These are phyloP conservation scores for Colletotrichum lini DNA, from an alignment of 2,329 filamentous ascomycete genomes.

Conservation along the genomic window DNA sequence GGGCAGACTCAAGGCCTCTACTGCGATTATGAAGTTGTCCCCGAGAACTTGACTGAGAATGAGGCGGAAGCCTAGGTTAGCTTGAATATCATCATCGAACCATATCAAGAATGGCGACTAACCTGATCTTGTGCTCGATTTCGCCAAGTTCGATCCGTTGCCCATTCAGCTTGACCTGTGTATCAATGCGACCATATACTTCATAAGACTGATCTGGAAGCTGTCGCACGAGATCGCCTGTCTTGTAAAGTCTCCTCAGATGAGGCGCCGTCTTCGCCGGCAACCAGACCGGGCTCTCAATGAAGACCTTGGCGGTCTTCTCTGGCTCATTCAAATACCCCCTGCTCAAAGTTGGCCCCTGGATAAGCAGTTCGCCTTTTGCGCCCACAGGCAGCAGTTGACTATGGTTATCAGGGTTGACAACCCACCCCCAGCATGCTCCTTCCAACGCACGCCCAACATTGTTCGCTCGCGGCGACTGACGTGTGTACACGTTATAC, in stretches of 20 bases:
- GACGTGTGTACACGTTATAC: conserved; percentile 45
- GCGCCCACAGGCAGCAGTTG: conserved; percentile 67
- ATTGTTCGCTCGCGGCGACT: conserved; percentile 58
- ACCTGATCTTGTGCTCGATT: conserved; percentile 38
- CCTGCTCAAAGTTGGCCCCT: conserved; percentile 66
- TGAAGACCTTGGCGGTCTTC: conserved; percentile 62
- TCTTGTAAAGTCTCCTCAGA: conserved; percentile 56
- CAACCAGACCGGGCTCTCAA: conserved; percentile 57
- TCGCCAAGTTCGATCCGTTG: conserved; percentile 46
- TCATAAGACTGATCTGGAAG: conserved; percentile 37
- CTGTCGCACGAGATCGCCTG: conserved; percentile 57
- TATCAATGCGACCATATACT: conserved; percentile 43
- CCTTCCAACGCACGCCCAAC: conserved; percentile 64
- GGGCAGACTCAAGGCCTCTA: neutral
- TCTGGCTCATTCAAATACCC: conserved; percentile 64
- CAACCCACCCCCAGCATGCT: conserved; percentile 62
- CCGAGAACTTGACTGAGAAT: conserved; percentile 11
- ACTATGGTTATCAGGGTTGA: conserved; percentile 64
- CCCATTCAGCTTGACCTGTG: conserved; percentile 45
- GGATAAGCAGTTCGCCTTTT: conserved; percentile 71
- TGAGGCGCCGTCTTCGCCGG: rapidly evolving
- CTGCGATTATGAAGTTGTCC: neutral
- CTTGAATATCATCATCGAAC: neutral
- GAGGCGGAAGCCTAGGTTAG: neutral
- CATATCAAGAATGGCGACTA: neutral